Evolutionary conservation across 1,284 basidiomycete genomes (phyloP).

Genomic region (Stygiomarasmius scandens): DNA sequence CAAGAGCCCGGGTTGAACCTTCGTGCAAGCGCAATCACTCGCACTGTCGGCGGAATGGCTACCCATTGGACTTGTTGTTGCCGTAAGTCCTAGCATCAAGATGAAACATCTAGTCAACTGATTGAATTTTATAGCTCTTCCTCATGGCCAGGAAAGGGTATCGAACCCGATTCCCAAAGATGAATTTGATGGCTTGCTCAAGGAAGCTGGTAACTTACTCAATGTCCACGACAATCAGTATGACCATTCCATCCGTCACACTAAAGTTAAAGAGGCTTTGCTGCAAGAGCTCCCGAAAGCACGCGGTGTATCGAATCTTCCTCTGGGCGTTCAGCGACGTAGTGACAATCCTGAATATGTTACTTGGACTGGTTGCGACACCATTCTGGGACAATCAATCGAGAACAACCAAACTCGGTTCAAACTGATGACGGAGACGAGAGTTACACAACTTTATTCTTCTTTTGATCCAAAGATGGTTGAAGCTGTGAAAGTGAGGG

Average conservation of each 20-base stretch:
- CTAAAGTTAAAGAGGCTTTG: constrained; percentile 6
- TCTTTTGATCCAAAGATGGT: neutral
- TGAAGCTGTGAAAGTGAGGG: neutral
- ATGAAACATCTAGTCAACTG: neutral
- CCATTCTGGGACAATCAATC: constrained; percentile 13
- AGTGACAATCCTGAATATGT: constrained; percentile 11
- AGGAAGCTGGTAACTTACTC: neutral
- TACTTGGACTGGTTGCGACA: constrained; percentile 14
- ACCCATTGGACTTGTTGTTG: constrained; percentile 26
- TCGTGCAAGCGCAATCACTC: constrained; percentile 25
- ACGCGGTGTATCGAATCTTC: constrained; percentile 5
- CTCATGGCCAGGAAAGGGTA: constrained; percentile 6
- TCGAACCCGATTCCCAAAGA: constrained; percentile 1
- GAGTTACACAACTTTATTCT: constrained; percentile 3
- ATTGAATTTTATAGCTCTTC: constrained; percentile 10
- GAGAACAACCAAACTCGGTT: constrained; percentile 5
- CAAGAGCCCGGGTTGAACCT: constrained; percentile 6
- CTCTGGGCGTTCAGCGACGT: constrained; percentile 14
- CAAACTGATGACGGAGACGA: constrained; percentile 10
- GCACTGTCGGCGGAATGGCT: constrained; percentile 35
- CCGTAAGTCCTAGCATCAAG: neutral
- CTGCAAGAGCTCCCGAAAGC: neutral
- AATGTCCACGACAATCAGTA: constrained; percentile 10
- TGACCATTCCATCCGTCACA: constrained; percentile 15
- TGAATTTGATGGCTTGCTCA: neutral